These are phyloP conservation scores for Colletotrichum sp. DNA, from an alignment of 2,329 filamentous ascomycete species.

Conservation along the genomic window DNA sequence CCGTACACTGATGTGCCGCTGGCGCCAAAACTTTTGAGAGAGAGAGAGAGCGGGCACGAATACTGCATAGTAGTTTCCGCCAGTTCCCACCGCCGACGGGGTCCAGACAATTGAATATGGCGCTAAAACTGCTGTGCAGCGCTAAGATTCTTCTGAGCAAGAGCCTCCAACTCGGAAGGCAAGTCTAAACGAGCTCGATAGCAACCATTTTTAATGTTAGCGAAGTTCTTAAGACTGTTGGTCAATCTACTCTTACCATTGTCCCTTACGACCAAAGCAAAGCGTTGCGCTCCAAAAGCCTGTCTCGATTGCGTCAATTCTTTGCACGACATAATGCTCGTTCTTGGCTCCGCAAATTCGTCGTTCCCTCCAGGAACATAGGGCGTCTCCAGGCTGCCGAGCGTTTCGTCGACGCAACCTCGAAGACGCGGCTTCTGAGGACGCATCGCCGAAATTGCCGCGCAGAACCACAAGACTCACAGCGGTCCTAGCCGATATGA, in stretches of 20 bases:
- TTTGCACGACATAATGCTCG: neutral
- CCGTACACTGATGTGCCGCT: neutral
- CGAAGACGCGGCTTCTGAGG: neutral
- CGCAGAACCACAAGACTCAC: neutral
- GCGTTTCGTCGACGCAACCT: neutral
- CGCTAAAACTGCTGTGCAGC: neutral
- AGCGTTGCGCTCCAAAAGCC: neutral
- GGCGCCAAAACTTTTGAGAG: neutral
- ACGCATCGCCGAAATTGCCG: neutral
- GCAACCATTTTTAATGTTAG: neutral
- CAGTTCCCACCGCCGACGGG: neutral
- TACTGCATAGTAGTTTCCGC: neutral
- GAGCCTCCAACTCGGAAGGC: neutral
- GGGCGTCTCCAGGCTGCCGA: neutral
- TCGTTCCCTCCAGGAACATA: neutral
- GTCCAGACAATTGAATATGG: neutral
- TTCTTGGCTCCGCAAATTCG: neutral
- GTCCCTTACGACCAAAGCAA: neutral
- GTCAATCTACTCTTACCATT: neutral
- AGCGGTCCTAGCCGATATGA: neutral
- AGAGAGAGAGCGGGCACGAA: neutral
- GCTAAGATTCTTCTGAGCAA: neutral
- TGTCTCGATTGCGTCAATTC: neutral
- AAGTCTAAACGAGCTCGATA: neutral
- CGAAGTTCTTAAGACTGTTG: neutral